Evolutionary conservation across 148 eudicot genomes (phyloP), one percentile per base, ranked within the genome.

Genomic region (Hydrangea macrophylla): DNA sequence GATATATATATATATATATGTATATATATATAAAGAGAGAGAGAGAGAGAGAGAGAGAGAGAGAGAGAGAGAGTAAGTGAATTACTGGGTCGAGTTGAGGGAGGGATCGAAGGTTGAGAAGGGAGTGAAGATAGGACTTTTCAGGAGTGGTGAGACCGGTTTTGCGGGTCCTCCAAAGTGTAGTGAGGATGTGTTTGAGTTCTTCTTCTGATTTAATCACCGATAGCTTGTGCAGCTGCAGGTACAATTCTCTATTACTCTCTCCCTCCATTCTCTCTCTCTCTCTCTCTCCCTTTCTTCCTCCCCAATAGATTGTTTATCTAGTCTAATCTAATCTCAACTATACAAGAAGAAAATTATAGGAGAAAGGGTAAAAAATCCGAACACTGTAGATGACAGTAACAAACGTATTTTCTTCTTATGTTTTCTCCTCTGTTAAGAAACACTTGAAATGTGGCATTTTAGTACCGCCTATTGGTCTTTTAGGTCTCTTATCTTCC

Each of bases 141-240:
- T 60, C 53, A 36, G 55, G 1, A 2, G 39, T 8, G 4, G 67
- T 22, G 67, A 76, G 63, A 9, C 79, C 79, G 8, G 75, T 71
- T 54, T 71, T 76, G 36, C 79, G 75, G n/a, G 75, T 71, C 7
- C 13, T 59, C 79, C 79, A 76, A 0, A 76, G 71, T 25, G 74
- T 31, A 0, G 40, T 12, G 31, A 76, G 58, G 13, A 76, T 13
- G 48, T 20, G 3, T 40, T 76, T 39, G 13, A 76, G 62, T 30
- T 71, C 67, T n/a, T 66, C 28, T 48, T 65, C 66, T 5, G 75
- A 65, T 5, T 70, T 51, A 4, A 71, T 37, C 55, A 20, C 55
- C 1, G 67, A 20, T 60, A 76, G 71, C 56, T 76, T 76, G 62
- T 70, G 67, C 36, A 76, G 67, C 10, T 76, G 79, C 56, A 20